phyloP scores from a whole-genome alignment of 805 yeast genomes.

The Ogataea nitratoaversa region DNA sequence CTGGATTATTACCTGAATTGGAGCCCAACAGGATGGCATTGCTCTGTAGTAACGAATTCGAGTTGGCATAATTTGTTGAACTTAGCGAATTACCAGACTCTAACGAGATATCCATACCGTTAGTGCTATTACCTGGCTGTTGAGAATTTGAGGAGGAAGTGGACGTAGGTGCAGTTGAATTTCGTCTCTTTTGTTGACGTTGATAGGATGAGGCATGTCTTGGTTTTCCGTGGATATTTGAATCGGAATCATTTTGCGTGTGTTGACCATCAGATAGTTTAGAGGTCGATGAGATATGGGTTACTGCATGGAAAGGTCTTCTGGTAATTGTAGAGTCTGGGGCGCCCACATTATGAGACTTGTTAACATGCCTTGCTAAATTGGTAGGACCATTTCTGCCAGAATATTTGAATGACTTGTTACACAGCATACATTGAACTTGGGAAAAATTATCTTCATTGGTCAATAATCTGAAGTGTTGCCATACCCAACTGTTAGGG shows the following conservation, averaged over 20 bases:
- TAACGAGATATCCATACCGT: slow-evolving; percentile 11
- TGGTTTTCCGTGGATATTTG: no score
- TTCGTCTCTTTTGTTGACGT: slow-evolving; percentile 8
- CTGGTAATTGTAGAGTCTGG: slow-evolving; percentile 25
- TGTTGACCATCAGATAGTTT: neutral
- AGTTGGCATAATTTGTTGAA: slow-evolving; percentile 6
- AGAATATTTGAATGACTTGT: slow-evolving; percentile 27
- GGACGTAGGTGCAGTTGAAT: slow-evolving; percentile 9
- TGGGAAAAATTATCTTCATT: slow-evolving; percentile 19
- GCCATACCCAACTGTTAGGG: slow-evolving; percentile 35
- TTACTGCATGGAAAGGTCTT: slow-evolving; percentile 21
- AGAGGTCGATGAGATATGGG: neutral
- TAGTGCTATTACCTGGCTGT: slow-evolving; percentile 7
- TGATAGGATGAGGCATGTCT: no score
- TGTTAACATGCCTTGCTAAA: slow-evolving; percentile 29
- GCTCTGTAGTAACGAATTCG: slow-evolving; percentile 10
- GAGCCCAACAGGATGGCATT: neutral
- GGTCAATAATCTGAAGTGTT: slow-evolving; percentile 27
- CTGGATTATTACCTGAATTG: neutral
- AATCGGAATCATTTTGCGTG: neutral
- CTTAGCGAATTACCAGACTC: slow-evolving; percentile 9
- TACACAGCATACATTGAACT: slow-evolving; percentile 29
- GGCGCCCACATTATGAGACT: slow-evolving; percentile 25
- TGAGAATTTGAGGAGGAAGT: neutral
- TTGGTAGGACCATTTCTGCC: slow-evolving; percentile 34